Conservation (phyloP, 371 early-diverging fungal genomes). For the Mortierella sp. region DNA sequence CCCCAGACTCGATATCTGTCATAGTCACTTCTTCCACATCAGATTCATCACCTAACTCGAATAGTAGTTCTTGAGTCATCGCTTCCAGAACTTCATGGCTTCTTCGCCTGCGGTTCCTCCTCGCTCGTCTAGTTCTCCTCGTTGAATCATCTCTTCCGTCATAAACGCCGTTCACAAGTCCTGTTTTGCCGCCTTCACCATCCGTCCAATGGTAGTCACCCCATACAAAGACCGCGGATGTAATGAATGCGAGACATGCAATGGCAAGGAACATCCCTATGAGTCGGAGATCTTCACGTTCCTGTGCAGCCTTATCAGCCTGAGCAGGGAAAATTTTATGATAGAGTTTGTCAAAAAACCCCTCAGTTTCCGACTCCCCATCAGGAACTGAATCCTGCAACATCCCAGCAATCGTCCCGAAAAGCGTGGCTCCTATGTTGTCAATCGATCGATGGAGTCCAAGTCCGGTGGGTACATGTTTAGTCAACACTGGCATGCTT, state of each 20-base stretch:
- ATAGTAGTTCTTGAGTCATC: constrained; percentile 42
- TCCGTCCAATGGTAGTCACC: constrained; percentile 57
- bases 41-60: constrained; percentile 46
- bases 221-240: constrained; percentile 49
- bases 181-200: constrained; percentile 54
- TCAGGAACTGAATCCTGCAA: constrained; percentile 42
- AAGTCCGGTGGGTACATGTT: constrained; percentile 58
- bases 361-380: constrained; percentile 36
- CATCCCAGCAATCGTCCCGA: constrained; percentile 56
- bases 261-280: constrained; percentile 40
- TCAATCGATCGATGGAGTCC: constrained; percentile 57
- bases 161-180: constrained; percentile 41
- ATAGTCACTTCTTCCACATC: constrained; percentile 52
- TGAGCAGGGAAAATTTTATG: constrained; percentile 38
- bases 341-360: constrained; percentile 47
- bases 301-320: constrained; percentile 33
- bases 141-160: neutral
- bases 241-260: constrained; percentile 22
- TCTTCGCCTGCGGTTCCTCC: constrained; percentile 21
- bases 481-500: constrained; percentile 55
- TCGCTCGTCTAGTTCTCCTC: neutral
- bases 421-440: constrained; percentile 57
- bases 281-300: constrained; percentile 37
- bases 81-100: constrained; percentile 46
- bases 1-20: constrained; percentile 32